Evolutionary conservation across 768 basidiomycete species (phyloP), one percentile per base, ranked within the genome.

Genomic region (Ramaria rubella): DNA sequence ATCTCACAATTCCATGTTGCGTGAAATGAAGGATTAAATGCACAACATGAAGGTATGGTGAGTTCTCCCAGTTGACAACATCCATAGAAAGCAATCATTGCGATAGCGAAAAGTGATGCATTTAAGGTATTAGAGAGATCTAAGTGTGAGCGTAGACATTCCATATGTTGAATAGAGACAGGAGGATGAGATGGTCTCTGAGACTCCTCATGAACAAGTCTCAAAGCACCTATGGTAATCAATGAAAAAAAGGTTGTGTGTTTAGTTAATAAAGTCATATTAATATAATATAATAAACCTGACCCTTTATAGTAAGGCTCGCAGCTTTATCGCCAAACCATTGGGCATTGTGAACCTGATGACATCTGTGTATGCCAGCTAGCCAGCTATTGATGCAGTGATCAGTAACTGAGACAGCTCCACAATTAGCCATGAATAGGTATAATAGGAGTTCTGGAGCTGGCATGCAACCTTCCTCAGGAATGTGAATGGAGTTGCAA

Each of bases 21-120:
- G n/a, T n/a, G n/a, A n/a, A n/a, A n/a, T n/a, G n/a, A n/a, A n/a
- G n/a, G n/a, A n/a, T 14, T 46, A 24, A n/a, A n/a, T n/a, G n/a
- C n/a, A n/a, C n/a, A n/a, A n/a, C n/a, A n/a, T n/a, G 44, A 14
- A 11, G 11, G 11, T 9, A 46, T 46, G 12, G 23, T 12, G 44
- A 46, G 44, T 46, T 46, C 44, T 11, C 44, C 11, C 9, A 46
- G 44, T 9, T 24, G 44, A 46, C 44, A 46, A 23, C 14, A 46
- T 9, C 14, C 12, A 14, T 9, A 46, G 23, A 46, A 24, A 9
- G 44, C 23, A 24, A 46, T 46, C 12, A 11, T 29, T 5, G 24
- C 44, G 7, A 49, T 36, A 29, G 72, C 72, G 17, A 72, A 73
- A 3, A 78, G 59, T 9, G 72, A 84, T 14, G 23, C 23, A 24